phyloP scores from a whole-genome alignment of 495 filamentous ascomycete species.

The Tetracladium marchalianum region DNA sequence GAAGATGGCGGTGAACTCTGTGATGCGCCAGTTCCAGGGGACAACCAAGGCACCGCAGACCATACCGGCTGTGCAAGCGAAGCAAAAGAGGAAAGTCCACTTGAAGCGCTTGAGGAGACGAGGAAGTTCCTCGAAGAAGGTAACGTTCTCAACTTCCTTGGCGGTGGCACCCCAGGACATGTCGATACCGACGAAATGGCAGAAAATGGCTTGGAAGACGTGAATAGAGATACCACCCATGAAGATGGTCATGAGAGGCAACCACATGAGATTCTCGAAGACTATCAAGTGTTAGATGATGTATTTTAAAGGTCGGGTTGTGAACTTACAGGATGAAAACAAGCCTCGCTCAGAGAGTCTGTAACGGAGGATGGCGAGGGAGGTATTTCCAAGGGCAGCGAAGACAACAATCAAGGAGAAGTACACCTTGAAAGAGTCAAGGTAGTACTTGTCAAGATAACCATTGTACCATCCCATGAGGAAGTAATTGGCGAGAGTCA shows the following conservation, averaged over 20 bases:
- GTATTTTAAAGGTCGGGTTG: constrained; percentile 31
- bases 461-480: constrained; percentile 42
- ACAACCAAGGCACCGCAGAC: constrained; percentile 31
- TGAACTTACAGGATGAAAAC: constrained; percentile 42
- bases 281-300: constrained; percentile 22
- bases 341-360: constrained; percentile 9
- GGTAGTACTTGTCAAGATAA: constrained; percentile 42
- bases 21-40: constrained; percentile 46
- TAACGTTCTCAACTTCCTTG: constrained; percentile 44
- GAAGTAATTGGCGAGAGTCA: constrained; percentile 54
- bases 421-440: constrained; percentile 42
- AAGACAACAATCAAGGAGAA: constrained; percentile 39
- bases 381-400: constrained; percentile 26
- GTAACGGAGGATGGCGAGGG: constrained; percentile 17
- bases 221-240: constrained; percentile 58
- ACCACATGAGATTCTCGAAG: constrained; percentile 54
- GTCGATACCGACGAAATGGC: constrained; percentile 51
- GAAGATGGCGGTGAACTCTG: constrained; percentile 46
- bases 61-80: constrained; percentile 35
- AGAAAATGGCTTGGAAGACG: constrained; percentile 47
- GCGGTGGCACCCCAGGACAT: constrained; percentile 53
- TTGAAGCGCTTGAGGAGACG: constrained; percentile 48
- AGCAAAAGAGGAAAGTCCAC: constrained; percentile 46
- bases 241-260: constrained; percentile 50
- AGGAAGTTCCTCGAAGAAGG: constrained; percentile 51